Evolutionary conservation across 1,284 basidiomycete species (phyloP), one percentile per base, ranked within the genome.

Genomic region (Leccinum angustisporum): DNA sequence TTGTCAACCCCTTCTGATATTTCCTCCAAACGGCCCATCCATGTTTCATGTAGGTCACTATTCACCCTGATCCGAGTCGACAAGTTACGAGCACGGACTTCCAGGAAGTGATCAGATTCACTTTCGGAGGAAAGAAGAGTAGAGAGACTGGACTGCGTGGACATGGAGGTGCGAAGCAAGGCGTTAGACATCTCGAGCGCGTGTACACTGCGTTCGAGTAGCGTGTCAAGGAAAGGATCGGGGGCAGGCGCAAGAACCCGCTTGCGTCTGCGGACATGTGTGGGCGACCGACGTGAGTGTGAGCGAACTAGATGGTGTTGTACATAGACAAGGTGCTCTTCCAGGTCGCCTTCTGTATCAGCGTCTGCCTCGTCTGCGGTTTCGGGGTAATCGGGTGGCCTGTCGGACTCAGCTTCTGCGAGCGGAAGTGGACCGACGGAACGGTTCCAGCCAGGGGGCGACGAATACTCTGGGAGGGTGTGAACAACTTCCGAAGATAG

Each of bases 151-250:
- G 83, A 79, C 64, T 88, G 84, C 0, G 90, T 87, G 36, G 86
- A 83, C 69, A 91, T 87, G 34, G 88, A 88, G 7, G 84, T 85
- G 68, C 89, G 86, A 40, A 92, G 78, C 18, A 93, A 78, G 4
- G 84, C 81, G 64, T 93, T 93, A 8, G 91, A 92, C 79, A 91
- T 86, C 72, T 93, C 91, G 9, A 93, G 79, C 4, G 91, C 91
- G 74, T 91, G 86, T 16, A 93, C 88, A 65, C 89, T 91, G 63
- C 91, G 84, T 64, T 86, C 88, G 4, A 93, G 80, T 14, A 93
- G 78, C n/a, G 86, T 82, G 74, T 92, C 90, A 25, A 92, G 81
- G 67, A 83, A 86, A 25, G 79, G 76, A 64, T 81, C 78, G 25
- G 69, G 68, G 4, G 70, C 52, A 57, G 58, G 56, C 21, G 36